Evolutionary conservation across 2,329 filamentous ascomycete genomes (phyloP).

Genomic region (Cytospora piceicola): DNA sequence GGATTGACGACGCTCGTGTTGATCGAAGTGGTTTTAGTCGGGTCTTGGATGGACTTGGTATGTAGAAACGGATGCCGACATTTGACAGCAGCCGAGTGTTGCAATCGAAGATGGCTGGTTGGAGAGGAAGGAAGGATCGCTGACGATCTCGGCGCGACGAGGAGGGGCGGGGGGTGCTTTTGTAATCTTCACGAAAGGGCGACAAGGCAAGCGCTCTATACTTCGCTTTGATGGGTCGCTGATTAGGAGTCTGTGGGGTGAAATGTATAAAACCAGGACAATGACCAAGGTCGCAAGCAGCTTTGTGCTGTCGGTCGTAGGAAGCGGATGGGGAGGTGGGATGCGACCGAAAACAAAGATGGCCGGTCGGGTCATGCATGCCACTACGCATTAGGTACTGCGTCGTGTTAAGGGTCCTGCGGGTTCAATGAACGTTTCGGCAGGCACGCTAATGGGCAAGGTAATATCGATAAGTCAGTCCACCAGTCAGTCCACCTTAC

Average conservation of each 20-base stretch:
- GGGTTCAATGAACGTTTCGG: not conserved
- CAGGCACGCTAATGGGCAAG: conserved; percentile 10
- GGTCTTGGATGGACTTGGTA: conserved; percentile 3
- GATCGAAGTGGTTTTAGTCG: conserved; percentile 1
- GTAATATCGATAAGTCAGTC: not conserved
- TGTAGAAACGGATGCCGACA: conserved; percentile 15
- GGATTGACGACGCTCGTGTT: conserved; percentile 4
- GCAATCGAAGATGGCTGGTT: conserved; percentile 6
- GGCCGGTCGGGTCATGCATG: conserved; percentile 11
- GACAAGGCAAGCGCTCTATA: not conserved
- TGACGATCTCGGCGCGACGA: conserved; percentile 19
- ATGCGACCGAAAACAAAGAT: conserved; percentile 26
- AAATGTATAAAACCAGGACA: conserved; percentile 12
- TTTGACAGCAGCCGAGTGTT: conserved; percentile 14
- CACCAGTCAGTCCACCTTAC: not conserved
- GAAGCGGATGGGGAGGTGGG: conserved; percentile 12
- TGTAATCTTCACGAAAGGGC: conserved; percentile 4
- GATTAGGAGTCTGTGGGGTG: conserved; percentile 14
- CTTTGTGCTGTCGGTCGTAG: conserved; percentile 10
- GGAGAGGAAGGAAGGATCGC: not conserved
- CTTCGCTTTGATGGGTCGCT: conserved; percentile 15
- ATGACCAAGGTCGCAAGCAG: conserved; percentile 20
- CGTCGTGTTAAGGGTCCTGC: not conserved
- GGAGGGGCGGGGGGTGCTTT: conserved; percentile 11
- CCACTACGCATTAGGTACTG: not conserved